Percentiles rank a stretch among this genome's conserved stretches.
phyloP scores from a whole-genome alignment of 179 eudicot species.

The Heliamphora pulchella region DNA sequence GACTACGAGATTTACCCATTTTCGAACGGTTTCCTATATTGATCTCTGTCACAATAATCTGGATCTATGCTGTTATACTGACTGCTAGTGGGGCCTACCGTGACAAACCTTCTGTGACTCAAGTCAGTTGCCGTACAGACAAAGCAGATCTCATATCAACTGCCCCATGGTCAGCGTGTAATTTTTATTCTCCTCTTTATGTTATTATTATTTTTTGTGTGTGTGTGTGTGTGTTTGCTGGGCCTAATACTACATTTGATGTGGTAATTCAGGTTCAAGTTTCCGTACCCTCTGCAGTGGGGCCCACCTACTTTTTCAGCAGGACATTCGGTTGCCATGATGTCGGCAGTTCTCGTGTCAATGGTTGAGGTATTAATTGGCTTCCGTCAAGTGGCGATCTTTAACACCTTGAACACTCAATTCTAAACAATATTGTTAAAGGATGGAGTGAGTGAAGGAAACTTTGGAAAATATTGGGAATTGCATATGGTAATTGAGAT shows the following conservation, averaged over 20 bases:
- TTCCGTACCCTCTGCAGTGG: slow-evolving; percentile 98
- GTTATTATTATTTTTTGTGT: neutral
- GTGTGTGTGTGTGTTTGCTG: neutral
- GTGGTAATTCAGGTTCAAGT: slow-evolving; percentile 60
- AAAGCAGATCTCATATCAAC: slow-evolving; percentile 75
- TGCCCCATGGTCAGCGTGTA: slow-evolving; percentile 68
- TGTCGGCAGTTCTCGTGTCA: slow-evolving; percentile 93
- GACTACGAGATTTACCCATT: slow-evolving; percentile 68
- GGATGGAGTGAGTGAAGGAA: neutral
- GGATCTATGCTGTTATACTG: slow-evolving; percentile 74
- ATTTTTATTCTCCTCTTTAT: neutral
- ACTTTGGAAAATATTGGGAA: neutral
- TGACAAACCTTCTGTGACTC: slow-evolving; percentile 50
- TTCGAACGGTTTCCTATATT: slow-evolving; percentile 87
- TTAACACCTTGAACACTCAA: neutral
- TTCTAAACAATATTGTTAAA: neutral
- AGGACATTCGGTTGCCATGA: slow-evolving; percentile 91
- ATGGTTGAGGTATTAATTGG: slow-evolving; percentile 74
- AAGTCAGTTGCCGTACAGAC: slow-evolving; percentile 84
- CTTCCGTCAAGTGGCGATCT: neutral
- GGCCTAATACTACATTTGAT: neutral
- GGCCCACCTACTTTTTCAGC: slow-evolving; percentile 98
- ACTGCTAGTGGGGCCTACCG: slow-evolving; percentile 91
- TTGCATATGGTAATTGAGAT: neutral
- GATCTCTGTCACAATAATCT: slow-evolving; percentile 55